Base-by-base conservation (phyloP, 2,329 filamentous ascomycete genomes). In the Phialophora tarda region DNA sequence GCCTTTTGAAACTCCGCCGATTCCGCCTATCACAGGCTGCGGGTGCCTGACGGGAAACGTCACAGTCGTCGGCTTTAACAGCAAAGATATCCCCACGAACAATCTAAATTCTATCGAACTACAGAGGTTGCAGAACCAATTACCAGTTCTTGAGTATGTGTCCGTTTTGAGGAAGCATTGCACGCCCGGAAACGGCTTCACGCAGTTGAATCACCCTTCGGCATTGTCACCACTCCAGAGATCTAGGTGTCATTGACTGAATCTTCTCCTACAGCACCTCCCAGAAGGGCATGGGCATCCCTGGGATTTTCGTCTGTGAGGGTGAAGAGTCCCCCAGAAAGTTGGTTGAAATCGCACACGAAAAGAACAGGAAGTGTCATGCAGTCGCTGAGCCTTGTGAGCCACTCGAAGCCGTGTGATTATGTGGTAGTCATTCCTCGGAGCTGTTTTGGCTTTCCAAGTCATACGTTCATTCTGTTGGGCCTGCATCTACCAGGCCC, bases 1-100 rank as follows among this genome's bases (percentile, higher is more conserved):
- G 53, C 24, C 28, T 55, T 24, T 30, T 11, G 28, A 55, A 55
- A 55, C 53, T 55, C 53, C 53, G 53, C 51, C 17, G 26, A 32
- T 55, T 56, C 24, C 32, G 47, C 62, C 56, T 59, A 59, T 64
- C 47, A 55, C 17, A 60, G 55, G 21, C 55, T 8, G 26, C 26
- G 8, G 54, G 38, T 64, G 53, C 44, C 62, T 64, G 62, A 53
- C 26, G 2, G 2, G n/a, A n/a, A n/a, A 8, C 17, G 17, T 44
- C 38, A 8, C 38, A 41, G 17, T 44, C 5, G 17, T 44, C 7
- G 14, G 14, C 6, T 7, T 44, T n/a, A 17, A 44, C 17, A 44
- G 14, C 14, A 44, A 44, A 44, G 21, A n/a, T 8, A n/a, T 17
- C 38, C 5, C 38, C 38, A 7, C 21, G 5, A n/a, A 44, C 38